Percentiles rank a stretch among this genome's conserved stretches.
Evolutionary conservation across 345 rosid genomes (phyloP).

Genomic region (Kernera saxatilis): DNA sequence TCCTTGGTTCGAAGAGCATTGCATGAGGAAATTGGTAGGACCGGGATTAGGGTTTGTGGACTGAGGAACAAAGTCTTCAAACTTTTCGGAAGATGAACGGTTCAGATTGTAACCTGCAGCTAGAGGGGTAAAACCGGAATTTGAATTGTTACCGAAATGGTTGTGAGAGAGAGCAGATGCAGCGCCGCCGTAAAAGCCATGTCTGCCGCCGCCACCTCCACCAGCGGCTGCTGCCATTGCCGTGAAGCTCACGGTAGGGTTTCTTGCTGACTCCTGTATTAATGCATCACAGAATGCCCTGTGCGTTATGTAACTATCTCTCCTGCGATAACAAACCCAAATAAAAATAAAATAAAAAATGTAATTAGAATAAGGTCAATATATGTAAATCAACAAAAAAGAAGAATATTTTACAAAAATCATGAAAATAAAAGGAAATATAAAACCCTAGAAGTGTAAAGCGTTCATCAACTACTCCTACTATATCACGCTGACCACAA

Average conservation of each 20-base stretch:
- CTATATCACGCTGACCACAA: conserved; percentile 18
- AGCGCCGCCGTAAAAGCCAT: conserved; percentile 42
- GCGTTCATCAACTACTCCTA: conserved; percentile 31
- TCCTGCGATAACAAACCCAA: conserved; percentile 35
- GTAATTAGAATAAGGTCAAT: background rate
- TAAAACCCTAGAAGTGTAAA: conserved; percentile 19
- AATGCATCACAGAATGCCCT: conserved; percentile 83
- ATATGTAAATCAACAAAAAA: background rate
- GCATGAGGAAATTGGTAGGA: conserved; percentile 42
- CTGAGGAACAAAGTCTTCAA: conserved; percentile 39
- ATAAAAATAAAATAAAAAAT: background rate
- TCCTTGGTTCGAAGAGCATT: conserved; percentile 37
- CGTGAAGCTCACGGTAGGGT: conserved; percentile 43
- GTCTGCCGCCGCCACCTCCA: conserved; percentile 12
- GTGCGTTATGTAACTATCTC: conserved; percentile 86
- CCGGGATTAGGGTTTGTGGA: conserved; percentile 25
- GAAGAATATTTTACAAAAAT: background rate
- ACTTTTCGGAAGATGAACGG: conserved; percentile 29
- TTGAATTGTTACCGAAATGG: conserved; percentile 11
- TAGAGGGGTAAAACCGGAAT: conserved; percentile 15
- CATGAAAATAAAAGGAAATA: background rate
- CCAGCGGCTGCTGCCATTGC: conserved; percentile 28
- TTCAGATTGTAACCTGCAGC: conserved; percentile 27
- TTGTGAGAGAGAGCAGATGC: conserved; percentile 29
- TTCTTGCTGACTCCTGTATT: conserved; percentile 67